phyloP scores from a whole-genome alignment of 2,329 filamentous ascomycete species.

The Sporothrix schenckii region DNA sequence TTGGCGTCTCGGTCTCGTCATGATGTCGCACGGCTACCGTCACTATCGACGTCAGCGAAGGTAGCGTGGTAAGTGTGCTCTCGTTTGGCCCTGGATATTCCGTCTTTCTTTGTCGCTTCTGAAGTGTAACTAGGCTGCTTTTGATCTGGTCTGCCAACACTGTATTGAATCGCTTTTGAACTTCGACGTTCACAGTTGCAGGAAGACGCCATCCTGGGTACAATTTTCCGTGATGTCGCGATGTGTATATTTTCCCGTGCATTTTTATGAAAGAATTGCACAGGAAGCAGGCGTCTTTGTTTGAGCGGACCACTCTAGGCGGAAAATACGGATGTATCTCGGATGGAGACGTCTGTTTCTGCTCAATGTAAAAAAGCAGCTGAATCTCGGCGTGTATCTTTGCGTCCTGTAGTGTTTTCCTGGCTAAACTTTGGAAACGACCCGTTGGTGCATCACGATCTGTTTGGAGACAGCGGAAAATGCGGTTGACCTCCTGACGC shows the following conservation, averaged over 20 bases:
- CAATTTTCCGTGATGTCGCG: constrained; percentile 15
- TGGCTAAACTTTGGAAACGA: background rate
- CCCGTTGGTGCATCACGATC: background rate
- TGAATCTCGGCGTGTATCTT: constrained; percentile 30
- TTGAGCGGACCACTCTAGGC: constrained; percentile 23
- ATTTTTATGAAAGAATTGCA: constrained; percentile 5
- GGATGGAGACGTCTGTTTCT: background rate
- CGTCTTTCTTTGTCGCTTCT: background rate
- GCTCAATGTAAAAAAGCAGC: background rate
- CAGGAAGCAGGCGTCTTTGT: constrained; percentile 22
- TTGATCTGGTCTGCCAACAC: background rate
- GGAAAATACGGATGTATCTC: background rate
- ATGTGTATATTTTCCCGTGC: constrained; percentile 11
- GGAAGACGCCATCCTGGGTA: constrained; percentile 27
- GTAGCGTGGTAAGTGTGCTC: constrained; percentile 20
- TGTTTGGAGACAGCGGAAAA: background rate
- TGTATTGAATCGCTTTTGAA: background rate
- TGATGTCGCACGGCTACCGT: too few relatives aligned
- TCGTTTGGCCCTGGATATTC: background rate
- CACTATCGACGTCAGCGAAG: background rate
- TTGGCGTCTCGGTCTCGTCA: too few relatives aligned
- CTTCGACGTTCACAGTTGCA: background rate
- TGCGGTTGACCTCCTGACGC: background rate
- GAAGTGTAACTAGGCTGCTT: background rate
- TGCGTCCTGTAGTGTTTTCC: background rate